Evolutionary conservation across 345 rosid species (phyloP).

Genomic region (Turnera subulata): DNA sequence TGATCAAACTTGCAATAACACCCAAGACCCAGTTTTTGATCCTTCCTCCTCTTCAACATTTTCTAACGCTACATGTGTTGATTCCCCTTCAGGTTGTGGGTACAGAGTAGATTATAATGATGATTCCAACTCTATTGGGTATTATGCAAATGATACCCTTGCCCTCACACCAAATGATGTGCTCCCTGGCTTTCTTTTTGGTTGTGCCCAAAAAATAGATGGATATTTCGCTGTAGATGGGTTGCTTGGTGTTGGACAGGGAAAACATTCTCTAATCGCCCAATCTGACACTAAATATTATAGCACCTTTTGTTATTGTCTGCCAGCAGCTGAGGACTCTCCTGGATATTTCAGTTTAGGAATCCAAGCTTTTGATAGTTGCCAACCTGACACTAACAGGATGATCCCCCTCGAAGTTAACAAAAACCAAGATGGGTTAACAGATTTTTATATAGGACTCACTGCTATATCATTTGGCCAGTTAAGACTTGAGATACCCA

Average conservation of each 20-base stretch:
- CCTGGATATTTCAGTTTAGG: conserved; percentile 26
- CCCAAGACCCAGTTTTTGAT: not conserved
- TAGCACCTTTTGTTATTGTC: conserved; percentile 28
- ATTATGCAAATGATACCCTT: conserved; percentile 18
- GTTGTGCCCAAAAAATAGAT: conserved; percentile 20
- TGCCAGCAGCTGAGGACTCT: conserved; percentile 16
- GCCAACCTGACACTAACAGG: not conserved
- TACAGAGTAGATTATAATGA: not conserved
- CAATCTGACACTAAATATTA: conserved; percentile 4
- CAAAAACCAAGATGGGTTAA: not conserved
- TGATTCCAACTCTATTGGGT: conserved; percentile 3
- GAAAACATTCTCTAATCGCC: conserved; percentile 2
- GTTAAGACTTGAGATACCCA: conserved; percentile 6
- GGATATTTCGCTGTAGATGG: conserved; percentile 9
- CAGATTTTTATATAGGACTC: conserved; percentile 14
- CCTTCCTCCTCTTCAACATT: conserved; percentile 23
- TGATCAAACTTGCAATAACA: not conserved
- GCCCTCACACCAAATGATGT: not conserved
- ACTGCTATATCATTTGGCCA: conserved; percentile 19
- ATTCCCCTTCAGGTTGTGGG: not conserved
- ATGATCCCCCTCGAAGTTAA: conserved; percentile 4
- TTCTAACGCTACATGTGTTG: conserved; percentile 11
- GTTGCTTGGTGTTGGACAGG: conserved; percentile 15
- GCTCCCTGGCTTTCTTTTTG: conserved; percentile 9
- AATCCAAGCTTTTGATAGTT: conserved; percentile 2